Percentiles rank a stretch among this genome's conserved stretches.
phyloP scores from a whole-genome alignment of 306 rosid genomes.

The Acacia confusa region DNA sequence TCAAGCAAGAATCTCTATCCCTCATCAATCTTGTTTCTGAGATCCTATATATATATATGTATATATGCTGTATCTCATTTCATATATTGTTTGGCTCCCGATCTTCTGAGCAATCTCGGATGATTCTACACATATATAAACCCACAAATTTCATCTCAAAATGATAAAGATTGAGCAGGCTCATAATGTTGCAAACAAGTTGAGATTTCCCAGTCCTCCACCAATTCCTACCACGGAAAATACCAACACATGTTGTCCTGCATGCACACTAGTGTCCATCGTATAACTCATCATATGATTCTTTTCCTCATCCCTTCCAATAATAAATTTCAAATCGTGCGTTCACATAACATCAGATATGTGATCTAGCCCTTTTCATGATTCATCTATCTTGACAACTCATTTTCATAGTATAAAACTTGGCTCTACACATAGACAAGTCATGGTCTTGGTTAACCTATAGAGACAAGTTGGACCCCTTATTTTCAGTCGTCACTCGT shows the following conservation, averaged over 20 bases:
- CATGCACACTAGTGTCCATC: too few relatives aligned
- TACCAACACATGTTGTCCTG: neutral
- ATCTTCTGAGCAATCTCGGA: too few relatives aligned
- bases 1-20: neutral
- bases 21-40: neutral
- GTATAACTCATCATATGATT: neutral
- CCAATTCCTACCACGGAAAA: conserved; percentile 11
- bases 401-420: neutral
- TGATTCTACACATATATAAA: too few relatives aligned
- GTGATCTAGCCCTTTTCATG: neutral
- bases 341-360: neutral
- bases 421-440: neutral
- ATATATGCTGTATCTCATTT: neutral
- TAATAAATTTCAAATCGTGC: neutral
- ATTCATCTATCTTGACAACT: neutral
- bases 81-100: too few relatives aligned
- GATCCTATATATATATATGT: too few relatives aligned
- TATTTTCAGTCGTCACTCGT: neutral
- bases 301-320: neutral
- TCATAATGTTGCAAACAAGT: neutral
- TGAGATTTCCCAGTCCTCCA: conserved; percentile 31
- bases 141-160: neutral
- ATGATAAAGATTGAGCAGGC: neutral
- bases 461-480: neutral
- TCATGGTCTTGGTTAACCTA: too few relatives aligned